phyloP scores from a whole-genome alignment of 495 filamentous ascomycete species.

The Jackrogersella minutella region DNA sequence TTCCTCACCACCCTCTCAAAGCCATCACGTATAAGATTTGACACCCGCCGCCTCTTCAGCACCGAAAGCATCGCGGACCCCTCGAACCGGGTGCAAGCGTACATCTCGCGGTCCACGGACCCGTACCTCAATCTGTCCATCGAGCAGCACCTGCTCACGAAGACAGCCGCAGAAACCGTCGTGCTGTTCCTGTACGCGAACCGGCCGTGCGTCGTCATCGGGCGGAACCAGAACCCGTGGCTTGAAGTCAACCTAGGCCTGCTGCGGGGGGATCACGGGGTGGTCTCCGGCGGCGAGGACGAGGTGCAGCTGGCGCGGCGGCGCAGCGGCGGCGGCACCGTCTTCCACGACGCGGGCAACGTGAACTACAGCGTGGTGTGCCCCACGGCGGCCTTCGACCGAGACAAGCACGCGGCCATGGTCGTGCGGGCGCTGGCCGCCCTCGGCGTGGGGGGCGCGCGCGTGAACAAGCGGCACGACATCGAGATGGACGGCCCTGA shows the following conservation, averaged over 20 bases:
- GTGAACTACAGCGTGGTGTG: constrained; percentile 93
- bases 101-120: constrained; percentile 75
- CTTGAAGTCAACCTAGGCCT: constrained; percentile 79
- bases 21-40: constrained; percentile 11
- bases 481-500: constrained; percentile 85
- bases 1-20: constrained; percentile 22
- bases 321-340: constrained; percentile 87
- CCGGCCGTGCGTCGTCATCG: constrained; percentile 83
- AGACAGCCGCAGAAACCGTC: constrained; percentile 71
- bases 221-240: constrained; percentile 98
- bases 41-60: constrained; percentile 33
- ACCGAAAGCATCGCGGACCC: constrained; percentile 34
- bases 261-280: constrained; percentile 41
- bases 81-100: constrained; percentile 62
- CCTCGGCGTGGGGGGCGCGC: constrained; percentile 57
- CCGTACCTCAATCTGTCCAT: constrained; percentile 96
- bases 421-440: constrained; percentile 76
- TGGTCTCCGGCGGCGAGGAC: constrained; percentile 22
- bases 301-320: constrained; percentile 75
- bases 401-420: constrained; percentile 90
- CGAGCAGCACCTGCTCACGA: constrained; percentile 86
- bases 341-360: constrained; percentile 92
- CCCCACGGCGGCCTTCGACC: constrained; percentile 74
- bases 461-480: constrained; percentile 91
- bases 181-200: constrained; percentile 91